Conservation (phyloP, 1,284 basidiomycete species). For the Cryptococcus maquisensis region DNA sequence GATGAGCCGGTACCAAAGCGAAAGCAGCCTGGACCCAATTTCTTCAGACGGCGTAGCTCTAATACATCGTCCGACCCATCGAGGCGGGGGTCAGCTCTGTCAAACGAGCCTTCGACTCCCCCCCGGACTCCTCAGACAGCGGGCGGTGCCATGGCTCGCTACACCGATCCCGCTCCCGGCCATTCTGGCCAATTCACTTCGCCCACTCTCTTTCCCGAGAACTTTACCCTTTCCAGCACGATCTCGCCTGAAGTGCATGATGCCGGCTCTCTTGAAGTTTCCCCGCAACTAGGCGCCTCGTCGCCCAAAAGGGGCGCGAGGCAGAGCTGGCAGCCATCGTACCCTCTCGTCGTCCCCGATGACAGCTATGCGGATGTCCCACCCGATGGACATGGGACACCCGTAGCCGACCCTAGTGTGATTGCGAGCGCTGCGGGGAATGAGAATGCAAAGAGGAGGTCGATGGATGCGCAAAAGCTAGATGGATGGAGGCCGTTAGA, state of each 20-base stretch:
- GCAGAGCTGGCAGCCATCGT: slow-evolving; percentile 29
- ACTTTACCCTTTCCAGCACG: slow-evolving; percentile 19
- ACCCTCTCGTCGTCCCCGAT: slow-evolving; percentile 28
- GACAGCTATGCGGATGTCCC: slow-evolving; percentile 25
- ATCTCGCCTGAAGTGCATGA: slow-evolving; percentile 13
- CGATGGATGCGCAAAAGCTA: slow-evolving; percentile 5
- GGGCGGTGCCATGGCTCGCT: slow-evolving; percentile 8
- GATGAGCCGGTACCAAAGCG: slow-evolving; percentile 8
- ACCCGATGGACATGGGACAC: slow-evolving; percentile 20
- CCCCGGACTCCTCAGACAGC: not conserved
- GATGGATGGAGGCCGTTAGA: slow-evolving; percentile 5
- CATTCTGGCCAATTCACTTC: slow-evolving; percentile 11
- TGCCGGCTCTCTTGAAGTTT: not conserved
- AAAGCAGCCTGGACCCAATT: slow-evolving; percentile 17
- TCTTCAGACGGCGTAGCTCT: slow-evolving; percentile 8
- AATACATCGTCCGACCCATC: not conserved
- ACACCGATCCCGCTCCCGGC: slow-evolving; percentile 15
- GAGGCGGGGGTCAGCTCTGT: not conserved
- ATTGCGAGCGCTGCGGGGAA: not conserved
- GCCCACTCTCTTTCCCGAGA: slow-evolving; percentile 20
- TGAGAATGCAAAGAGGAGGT: slow-evolving; percentile 28
- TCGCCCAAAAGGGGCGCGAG: slow-evolving; percentile 4
- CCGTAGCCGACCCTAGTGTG: not conserved
- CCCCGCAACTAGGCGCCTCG: not conserved
- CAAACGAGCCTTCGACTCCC: slow-evolving; percentile 3